Base-by-base conservation (phyloP, 2,329 filamentous ascomycete species). In the Achaetomium macrosporum region DNA sequence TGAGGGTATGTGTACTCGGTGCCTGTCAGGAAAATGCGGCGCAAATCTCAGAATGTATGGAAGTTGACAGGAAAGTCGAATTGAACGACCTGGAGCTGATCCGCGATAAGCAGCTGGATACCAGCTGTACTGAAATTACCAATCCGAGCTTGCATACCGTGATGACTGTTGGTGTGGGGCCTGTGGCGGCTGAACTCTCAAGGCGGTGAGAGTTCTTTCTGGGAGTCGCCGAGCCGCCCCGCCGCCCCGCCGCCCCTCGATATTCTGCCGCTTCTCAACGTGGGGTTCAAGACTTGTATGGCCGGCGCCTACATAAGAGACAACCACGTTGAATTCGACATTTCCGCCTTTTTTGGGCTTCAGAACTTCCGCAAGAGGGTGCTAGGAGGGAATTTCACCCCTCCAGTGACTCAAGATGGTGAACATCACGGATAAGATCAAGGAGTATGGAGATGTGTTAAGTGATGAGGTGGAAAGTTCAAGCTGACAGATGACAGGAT, bases 391-490 rank as follows among this genome's bases (percentile, higher is more conserved):
- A 43, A 44, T n/a, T 13, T 11, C 3, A 2, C 11, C 17, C 65
- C 65, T 57, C 57, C 11, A 25, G 46, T 19, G 40, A 42, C 59
- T 51, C 71, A 80, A 74, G 66, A 99, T 99, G 93, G 93, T 97
- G 72, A 97, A 97, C 77, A 99, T 99, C 62, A 97, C 93, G 61
- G 95, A 99, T 51, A 97, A 96, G 81, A 99, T 99, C 77, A 99
- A 99, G 80, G 93, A 97, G 92, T 96, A 73, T 16, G 13, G 8
- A 15, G 13, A 30, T 36, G 47, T 29, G 17, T 47, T 45, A 41
- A 59, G 17, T 45, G 36, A 16, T n/a, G 20, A 16, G n/a, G 10
- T 29, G 31, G 30, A 50, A 7, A 25, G 25, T 25, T 37, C 35
- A 13, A 37, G 15, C 59, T 67, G 57, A 66, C 63, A 42, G 47